Conservation (phyloP, 192 early-diverging fungal species). For the Dissophora globulifera region DNA sequence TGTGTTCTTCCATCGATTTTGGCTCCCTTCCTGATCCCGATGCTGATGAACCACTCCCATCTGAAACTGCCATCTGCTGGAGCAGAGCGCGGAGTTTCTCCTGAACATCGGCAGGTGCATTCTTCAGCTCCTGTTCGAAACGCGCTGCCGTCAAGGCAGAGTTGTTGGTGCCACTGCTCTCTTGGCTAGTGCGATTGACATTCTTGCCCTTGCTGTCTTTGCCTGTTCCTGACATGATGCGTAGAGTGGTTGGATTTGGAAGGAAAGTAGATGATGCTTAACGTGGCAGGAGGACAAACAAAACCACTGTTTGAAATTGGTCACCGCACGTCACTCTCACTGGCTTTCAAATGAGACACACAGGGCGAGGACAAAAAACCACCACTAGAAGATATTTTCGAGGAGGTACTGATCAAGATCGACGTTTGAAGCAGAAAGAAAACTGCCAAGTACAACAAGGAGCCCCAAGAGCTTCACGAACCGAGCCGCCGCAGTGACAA, state of each 20-base stretch:
- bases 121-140: slow-evolving; percentile 43
- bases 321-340: too few species aligned
- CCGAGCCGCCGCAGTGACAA: too few species aligned
- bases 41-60: slow-evolving; percentile 5
- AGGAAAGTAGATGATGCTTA: neutral
- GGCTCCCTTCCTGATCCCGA: slow-evolving; percentile 30
- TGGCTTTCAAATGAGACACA: too few species aligned
- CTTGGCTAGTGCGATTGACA: neutral
- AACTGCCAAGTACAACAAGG: too few species aligned
- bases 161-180: slow-evolving; percentile 6
- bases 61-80: slow-evolving; percentile 29
- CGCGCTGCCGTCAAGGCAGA: slow-evolving; percentile 12
- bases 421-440: too few species aligned
- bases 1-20: slow-evolving; percentile 71
- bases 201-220: slow-evolving; percentile 22
- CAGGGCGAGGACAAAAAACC: too few species aligned
- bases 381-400: too few species aligned
- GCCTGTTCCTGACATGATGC: slow-evolving; percentile 42
- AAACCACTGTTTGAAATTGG: too few species aligned
- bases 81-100: slow-evolving; percentile 36
- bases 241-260: too few species aligned
- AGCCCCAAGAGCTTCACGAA: too few species aligned
- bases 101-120: slow-evolving; percentile 50
- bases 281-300: neutral
- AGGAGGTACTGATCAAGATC: too few species aligned